Percentiles rank a stretch among this genome's conserved stretches.
Conservation (phyloP, 202 grass and related monocot species). For the Brachypodium distachyon region DNA sequence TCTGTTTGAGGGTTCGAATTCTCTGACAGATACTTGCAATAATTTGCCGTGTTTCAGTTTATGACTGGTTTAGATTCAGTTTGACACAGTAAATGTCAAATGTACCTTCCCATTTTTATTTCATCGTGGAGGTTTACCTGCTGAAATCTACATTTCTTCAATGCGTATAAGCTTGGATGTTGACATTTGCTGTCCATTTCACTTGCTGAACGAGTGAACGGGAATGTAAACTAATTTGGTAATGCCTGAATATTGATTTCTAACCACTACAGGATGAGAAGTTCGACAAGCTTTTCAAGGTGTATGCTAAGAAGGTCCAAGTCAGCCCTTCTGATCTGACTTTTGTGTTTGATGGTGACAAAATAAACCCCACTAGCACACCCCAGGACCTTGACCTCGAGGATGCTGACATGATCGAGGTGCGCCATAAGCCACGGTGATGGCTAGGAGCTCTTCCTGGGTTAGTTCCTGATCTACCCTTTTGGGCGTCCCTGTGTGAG, state of each 20-base stretch:
- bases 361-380: constrained; percentile 42
- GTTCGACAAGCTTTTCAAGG: constrained; percentile 70
- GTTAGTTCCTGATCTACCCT: not conserved
- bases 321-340: constrained; percentile 34
- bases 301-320: constrained; percentile 59
- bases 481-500: not conserved
- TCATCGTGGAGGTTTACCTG: not conserved
- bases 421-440: constrained; percentile 44
- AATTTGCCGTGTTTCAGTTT: not conserved
- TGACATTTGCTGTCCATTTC: not conserved
- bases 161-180: not conserved
- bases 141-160: not conserved
- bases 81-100: not conserved
- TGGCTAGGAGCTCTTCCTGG: not conserved
- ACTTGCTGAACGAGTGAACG: not conserved
- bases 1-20: not conserved
- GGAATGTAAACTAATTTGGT: not conserved
- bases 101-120: constrained; percentile 1
- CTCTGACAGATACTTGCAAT: not conserved
- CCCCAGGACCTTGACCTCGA: constrained; percentile 68
- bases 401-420: constrained; percentile 81
- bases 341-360: constrained; percentile 81
- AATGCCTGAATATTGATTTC: not conserved
- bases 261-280: constrained; percentile 63
- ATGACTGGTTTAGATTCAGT: not conserved